Conservation (phyloP, 148 eudicot species). For the Rhododendron kiyosumense region DNA sequence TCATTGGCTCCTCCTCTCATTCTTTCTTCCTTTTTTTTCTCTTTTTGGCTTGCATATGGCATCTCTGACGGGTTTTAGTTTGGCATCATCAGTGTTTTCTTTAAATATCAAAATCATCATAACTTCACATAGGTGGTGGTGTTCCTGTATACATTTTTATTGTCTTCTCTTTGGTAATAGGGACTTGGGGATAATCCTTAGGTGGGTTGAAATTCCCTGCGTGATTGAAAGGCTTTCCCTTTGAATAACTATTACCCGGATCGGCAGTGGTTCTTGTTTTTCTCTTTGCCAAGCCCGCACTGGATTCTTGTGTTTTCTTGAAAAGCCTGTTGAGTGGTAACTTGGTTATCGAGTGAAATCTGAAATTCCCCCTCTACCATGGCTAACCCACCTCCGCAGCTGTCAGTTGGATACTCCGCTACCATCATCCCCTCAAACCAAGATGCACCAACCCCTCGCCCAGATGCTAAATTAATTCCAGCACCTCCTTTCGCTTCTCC, state of each 20-base stretch:
- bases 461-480: slow-evolving; percentile 23
- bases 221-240: background rate
- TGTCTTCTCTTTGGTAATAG: background rate
- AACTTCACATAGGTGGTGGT: background rate
- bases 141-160: background rate
- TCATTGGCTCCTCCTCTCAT: background rate
- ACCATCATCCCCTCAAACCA: slow-evolving; percentile 21
- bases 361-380: slow-evolving; percentile 6
- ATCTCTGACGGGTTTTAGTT: background rate
- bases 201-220: background rate
- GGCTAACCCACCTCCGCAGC: slow-evolving; percentile 29
- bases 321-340: slow-evolving; percentile 3
- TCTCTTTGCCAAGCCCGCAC: background rate
- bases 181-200: background rate
- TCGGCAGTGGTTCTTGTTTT: background rate
- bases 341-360: background rate
- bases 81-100: background rate
- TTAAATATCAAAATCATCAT: background rate
- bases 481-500: slow-evolving; percentile 31
- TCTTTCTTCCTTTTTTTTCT: background rate
- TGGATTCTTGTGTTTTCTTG: background rate
- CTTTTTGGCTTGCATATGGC: background rate
- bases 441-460: slow-evolving; percentile 8
- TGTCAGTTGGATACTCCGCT: slow-evolving; percentile 21
- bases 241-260: background rate